phyloP scores from a whole-genome alignment of 1,284 basidiomycete genomes.

The Ustilago cynodontis region DNA sequence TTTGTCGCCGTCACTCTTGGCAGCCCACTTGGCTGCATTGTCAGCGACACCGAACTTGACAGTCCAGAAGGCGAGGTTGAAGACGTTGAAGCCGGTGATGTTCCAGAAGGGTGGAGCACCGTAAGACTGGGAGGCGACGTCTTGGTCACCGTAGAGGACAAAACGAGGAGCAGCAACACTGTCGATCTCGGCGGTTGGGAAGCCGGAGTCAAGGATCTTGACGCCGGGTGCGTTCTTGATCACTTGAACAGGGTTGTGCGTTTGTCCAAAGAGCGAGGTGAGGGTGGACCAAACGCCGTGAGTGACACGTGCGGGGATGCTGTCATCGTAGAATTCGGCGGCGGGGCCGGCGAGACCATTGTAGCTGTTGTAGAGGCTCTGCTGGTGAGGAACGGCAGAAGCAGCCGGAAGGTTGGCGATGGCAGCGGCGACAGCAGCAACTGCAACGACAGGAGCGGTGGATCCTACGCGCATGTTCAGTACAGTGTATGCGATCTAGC shows the following conservation, averaged over 20 bases:
- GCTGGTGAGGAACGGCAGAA: conserved; percentile 38
- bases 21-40: conserved; percentile 59
- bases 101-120: conserved; percentile 46
- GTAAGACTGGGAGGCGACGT: conserved; percentile 37
- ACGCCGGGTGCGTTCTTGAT: conserved; percentile 38
- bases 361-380: conserved; percentile 43
- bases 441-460: conserved; percentile 19
- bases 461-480: conserved; percentile 27
- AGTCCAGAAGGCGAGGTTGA: conserved; percentile 73
- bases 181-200: conserved; percentile 45
- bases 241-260: conserved; percentile 25
- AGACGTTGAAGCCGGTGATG: conserved; percentile 69
- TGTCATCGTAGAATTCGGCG: conserved; percentile 49
- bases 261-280: conserved; percentile 33
- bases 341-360: conserved; percentile 33
- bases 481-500: not conserved
- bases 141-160: conserved; percentile 50
- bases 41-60: conserved; percentile 67
- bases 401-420: conserved; percentile 24
- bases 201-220: conserved; percentile 40
- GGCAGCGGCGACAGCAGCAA: conserved; percentile 24
- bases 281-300: conserved; percentile 35
- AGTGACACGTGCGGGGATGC: conserved; percentile 41
- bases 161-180: conserved; percentile 40
- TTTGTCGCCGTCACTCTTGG: conserved; percentile 43